phyloP scores from a whole-genome alignment of 1,284 basidiomycete genomes.

The Hemileia vastatrix region DNA sequence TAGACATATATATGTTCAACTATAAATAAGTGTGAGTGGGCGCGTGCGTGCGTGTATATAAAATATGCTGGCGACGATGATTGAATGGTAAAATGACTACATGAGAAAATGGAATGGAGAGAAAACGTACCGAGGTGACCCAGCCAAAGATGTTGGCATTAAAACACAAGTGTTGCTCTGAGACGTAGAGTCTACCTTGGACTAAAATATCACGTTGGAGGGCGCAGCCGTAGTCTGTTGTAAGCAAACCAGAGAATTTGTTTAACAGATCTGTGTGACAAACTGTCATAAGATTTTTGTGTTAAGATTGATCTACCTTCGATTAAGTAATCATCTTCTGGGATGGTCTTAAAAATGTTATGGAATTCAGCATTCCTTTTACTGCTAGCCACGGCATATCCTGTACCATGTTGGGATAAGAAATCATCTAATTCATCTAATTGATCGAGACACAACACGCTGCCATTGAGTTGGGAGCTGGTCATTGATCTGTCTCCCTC shows the following conservation, averaged over 20 bases:
- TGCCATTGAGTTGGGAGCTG: background rate
- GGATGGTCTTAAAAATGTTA: slow-evolving; percentile 69
- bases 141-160: slow-evolving; percentile 99
- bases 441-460: background rate
- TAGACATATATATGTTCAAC: too few species aligned
- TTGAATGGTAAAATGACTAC: background rate
- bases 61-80: too few species aligned
- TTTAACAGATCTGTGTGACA: background rate
- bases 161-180: slow-evolving; percentile 96
- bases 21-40: too few species aligned
- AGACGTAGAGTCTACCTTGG: slow-evolving; percentile 91
- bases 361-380: slow-evolving; percentile 95
- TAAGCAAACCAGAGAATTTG: background rate
- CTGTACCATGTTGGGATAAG: slow-evolving; percentile 45
- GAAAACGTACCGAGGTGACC: slow-evolving; percentile 68
- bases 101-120: background rate
- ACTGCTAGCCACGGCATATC: slow-evolving; percentile 92
- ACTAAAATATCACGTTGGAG: slow-evolving; percentile 91
- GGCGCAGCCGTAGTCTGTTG: slow-evolving; percentile 87
- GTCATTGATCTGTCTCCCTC: background rate
- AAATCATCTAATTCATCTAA: background rate
- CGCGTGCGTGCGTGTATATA: too few species aligned
- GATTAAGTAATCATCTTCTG: slow-evolving; percentile 94
- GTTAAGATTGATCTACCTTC: slow-evolving; percentile 58
- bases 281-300: slow-evolving; percentile 22